phyloP scores from a whole-genome alignment of 1,139 yeast species.

The Yamadazyma oceani region DNA sequence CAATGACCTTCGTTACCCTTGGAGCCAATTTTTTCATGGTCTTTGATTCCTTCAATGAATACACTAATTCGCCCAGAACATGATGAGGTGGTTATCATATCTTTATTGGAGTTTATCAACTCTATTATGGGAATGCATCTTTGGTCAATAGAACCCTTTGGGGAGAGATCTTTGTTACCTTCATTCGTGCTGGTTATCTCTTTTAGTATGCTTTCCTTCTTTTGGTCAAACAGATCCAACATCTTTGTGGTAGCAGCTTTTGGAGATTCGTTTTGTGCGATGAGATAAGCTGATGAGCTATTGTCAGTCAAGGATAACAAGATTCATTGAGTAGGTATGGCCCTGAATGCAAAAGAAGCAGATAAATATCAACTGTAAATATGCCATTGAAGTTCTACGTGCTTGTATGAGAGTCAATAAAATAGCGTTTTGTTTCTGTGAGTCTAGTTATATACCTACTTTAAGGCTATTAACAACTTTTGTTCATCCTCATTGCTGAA shows the following conservation, averaged over 20 bases:
- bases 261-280: conserved; percentile 1
- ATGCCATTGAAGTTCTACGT: too few species aligned
- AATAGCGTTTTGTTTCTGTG: too few species aligned
- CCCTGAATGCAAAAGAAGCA: too few species aligned
- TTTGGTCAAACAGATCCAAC: conserved; percentile 66
- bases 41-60: conserved; percentile 64
- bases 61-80: conserved; percentile 88
- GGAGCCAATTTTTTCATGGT: conserved; percentile 60
- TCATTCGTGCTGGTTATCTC: conserved; percentile 50
- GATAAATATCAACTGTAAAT: too few species aligned
- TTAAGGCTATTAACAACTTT: conserved; percentile 63
- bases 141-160: conserved; percentile 80
- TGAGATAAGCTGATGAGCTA: conserved; percentile 3
- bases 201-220: conserved; percentile 56
- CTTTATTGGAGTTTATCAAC: conserved; percentile 58
- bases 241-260: conserved; percentile 13
- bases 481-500: conserved; percentile 70
- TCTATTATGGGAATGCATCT: conserved; percentile 69
- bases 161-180: conserved; percentile 65
- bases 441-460: too few species aligned
- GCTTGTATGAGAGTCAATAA: too few species aligned
- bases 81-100: conserved; percentile 84
- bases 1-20: conserved; percentile 84
- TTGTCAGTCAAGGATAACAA: too few species aligned
- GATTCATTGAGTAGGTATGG: too few species aligned